Conservation (phyloP, 495 filamentous ascomycete genomes). For the Hypoxylon intermedium region DNA sequence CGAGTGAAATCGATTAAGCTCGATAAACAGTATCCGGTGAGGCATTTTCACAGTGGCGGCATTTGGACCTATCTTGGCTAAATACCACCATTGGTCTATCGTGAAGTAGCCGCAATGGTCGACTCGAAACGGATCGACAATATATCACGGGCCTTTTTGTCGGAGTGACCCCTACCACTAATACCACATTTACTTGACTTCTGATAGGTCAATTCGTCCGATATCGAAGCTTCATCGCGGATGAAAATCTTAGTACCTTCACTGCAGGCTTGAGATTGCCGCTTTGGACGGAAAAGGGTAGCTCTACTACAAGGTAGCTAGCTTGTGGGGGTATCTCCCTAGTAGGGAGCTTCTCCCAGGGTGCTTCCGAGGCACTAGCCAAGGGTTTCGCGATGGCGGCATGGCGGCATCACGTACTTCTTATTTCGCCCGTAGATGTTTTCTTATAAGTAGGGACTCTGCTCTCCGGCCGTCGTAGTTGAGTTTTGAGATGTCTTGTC, state of each 20-base stretch:
- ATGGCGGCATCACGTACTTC: slow-evolving; percentile 17
- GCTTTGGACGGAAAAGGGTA: slow-evolving; percentile 14
- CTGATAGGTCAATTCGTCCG: slow-evolving; percentile 32
- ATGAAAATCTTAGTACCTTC: slow-evolving; percentile 26
- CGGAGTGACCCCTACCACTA: slow-evolving; percentile 27
- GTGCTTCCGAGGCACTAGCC: slow-evolving; percentile 27
- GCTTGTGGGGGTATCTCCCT: slow-evolving; percentile 18
- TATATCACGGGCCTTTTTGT: slow-evolving; percentile 37
- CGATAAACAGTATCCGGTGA: slow-evolving; percentile 18
- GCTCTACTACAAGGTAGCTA: slow-evolving; percentile 4
- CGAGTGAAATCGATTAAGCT: slow-evolving; percentile 26
- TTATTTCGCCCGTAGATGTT: slow-evolving; percentile 2
- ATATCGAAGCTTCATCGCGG: slow-evolving; percentile 30
- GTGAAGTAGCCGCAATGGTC: slow-evolving; percentile 33
- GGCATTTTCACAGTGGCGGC: slow-evolving; percentile 33
- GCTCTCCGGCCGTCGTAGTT: slow-evolving; percentile 14
- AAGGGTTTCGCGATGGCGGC: slow-evolving; percentile 34
- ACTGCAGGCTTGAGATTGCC: slow-evolving; percentile 25
- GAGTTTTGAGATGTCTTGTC: slow-evolving; percentile 13
- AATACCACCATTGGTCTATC: slow-evolving; percentile 20
- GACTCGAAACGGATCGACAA: slow-evolving; percentile 40
- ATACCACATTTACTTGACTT: slow-evolving; percentile 16
- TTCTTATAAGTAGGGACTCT: slow-evolving; percentile 36
- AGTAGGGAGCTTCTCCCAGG: slow-evolving; percentile 19
- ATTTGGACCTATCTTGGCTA: slow-evolving; percentile 23